Evolutionary conservation across 2,329 filamentous ascomycete species (phyloP), one percentile per base, ranked within the genome.

Genomic region (Fusarium sp.): DNA sequence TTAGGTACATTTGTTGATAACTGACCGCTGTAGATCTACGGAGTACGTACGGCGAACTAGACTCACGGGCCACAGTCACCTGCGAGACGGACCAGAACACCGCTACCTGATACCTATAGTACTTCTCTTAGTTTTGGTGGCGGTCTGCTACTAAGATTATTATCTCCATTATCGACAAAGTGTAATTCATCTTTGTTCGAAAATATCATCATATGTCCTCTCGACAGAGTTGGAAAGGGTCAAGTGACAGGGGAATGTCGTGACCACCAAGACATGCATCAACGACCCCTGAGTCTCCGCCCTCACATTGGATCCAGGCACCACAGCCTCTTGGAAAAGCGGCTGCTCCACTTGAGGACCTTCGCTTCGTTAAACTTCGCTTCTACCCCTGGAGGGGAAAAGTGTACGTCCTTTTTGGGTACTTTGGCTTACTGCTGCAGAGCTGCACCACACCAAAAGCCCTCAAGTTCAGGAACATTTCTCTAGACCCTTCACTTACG

Each of bases 251-350:
- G 51, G 48, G 69, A 59, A 60, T 69, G 67, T 65, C 43, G 63
- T 65, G 69, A 71, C 44, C 52, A 45, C 67, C 45, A 61, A 71
- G 68, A 67, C 67, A 65, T 58, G 57, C 68, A 71, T 65, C 56
- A 60, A 56, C 45, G 54, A 60, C 71, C 71, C 71, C 68, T 70
- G 64, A 61, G 45, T 46, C 62, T 46, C 65, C 57, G 45, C 51
- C 49, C 62, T 59, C 62, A 65, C 45, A 30, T 51, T 45, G 13
- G 30, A 23, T 14, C 41, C 37, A 34, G 44, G 39, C 58, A 46
- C 49, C 45, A 53, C 46, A 37, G 37, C 42, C 48, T 31, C 51
- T 37, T 49, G 13, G 53, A 62, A 58, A 68, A 43, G 28, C 61
- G 52, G 52, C 52, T 62, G 44, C 69, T 60, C 69, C 71, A 73